Conservation (phyloP, 2,329 filamentous ascomycete species). For the Colletotrichum abscissum region DNA sequence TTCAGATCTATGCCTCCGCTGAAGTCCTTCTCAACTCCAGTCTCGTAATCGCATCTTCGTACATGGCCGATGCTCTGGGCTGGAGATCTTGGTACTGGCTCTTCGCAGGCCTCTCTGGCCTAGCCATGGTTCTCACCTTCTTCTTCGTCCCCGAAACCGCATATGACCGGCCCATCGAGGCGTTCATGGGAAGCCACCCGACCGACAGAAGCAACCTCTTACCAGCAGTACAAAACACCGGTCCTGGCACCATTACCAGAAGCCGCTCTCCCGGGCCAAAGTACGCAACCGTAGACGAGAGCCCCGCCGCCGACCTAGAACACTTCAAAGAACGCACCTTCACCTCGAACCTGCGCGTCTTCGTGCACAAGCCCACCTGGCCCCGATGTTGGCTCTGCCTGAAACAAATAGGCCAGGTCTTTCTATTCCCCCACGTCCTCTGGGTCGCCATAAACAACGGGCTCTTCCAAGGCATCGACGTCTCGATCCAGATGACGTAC, state of each 20-base stretch:
- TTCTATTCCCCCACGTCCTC: constrained; percentile 32
- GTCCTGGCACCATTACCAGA: neutral
- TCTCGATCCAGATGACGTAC: constrained; percentile 33
- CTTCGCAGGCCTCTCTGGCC: constrained; percentile 16
- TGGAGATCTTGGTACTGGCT: constrained; percentile 31
- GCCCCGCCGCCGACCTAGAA: neutral
- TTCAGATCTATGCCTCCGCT: constrained; percentile 23
- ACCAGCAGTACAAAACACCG: neutral
- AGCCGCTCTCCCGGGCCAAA: neutral
- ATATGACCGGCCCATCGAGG: constrained; percentile 20
- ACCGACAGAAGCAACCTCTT: constrained; percentile 11
- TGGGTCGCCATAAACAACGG: constrained; percentile 33
- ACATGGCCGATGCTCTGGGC: constrained; percentile 21
- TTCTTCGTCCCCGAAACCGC: constrained; percentile 33
- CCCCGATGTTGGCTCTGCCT: constrained; percentile 12
- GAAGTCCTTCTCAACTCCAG: constrained; percentile 25
- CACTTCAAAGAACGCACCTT: constrained; percentile 16
- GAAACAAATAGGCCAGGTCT: constrained; percentile 27
- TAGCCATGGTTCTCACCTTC: constrained; percentile 23
- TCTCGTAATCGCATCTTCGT: constrained; percentile 15
- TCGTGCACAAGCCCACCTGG: constrained; percentile 13
- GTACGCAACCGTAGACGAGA: neutral
- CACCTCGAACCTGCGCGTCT: constrained; percentile 13
- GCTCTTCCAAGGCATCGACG: constrained; percentile 31
- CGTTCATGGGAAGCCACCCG: constrained; percentile 19